Percentiles rank a stretch among this genome's conserved stretches.
phyloP scores from a whole-genome alignment of 2,329 filamentous ascomycete genomes.

The Pseudovirgaria hyperparasitica region DNA sequence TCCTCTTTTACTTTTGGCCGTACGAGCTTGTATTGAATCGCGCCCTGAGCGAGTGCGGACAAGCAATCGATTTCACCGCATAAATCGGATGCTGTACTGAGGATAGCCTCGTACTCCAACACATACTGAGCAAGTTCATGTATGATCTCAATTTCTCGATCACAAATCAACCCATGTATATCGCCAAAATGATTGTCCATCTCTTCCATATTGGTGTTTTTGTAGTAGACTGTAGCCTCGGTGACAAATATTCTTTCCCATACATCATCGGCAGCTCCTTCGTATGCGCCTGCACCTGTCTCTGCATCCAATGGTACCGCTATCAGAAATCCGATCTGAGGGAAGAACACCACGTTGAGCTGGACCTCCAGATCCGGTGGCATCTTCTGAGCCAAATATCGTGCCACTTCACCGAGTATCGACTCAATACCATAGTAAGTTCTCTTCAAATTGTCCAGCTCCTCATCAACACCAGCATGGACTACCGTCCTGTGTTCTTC shows the following conservation, averaged over 20 bases:
- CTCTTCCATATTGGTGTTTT: slow-evolving; percentile 67
- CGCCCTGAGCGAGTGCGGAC: slow-evolving; percentile 66
- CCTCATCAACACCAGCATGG: slow-evolving; percentile 53
- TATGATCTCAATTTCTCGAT: slow-evolving; percentile 80
- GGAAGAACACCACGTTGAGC: slow-evolving; percentile 77
- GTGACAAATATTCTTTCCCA: slow-evolving; percentile 75
- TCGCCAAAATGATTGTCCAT: slow-evolving; percentile 77
- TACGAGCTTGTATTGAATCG: slow-evolving; percentile 58
- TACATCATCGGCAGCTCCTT: slow-evolving; percentile 43
- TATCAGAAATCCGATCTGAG: slow-evolving; percentile 82
- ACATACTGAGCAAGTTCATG: slow-evolving; percentile 62
- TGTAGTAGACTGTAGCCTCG: slow-evolving; percentile 67
- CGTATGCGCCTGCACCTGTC: slow-evolving; percentile 48
- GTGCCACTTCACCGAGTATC: slow-evolving; percentile 56
- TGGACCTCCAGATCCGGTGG: slow-evolving; percentile 42
- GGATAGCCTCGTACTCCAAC: slow-evolving; percentile 52
- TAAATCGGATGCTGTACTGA: slow-evolving; percentile 60
- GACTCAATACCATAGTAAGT: slow-evolving; percentile 66
- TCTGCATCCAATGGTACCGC: slow-evolving; percentile 51
- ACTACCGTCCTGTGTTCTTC: slow-evolving; percentile 62
- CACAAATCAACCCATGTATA: slow-evolving; percentile 71
- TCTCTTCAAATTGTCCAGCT: slow-evolving; percentile 66
- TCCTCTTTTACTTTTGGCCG: slow-evolving; percentile 56
- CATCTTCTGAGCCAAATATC: slow-evolving; percentile 48
- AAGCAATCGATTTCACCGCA: slow-evolving; percentile 82